Evolutionary conservation across 768 basidiomycete species (phyloP).

Genomic region (Tricholoma furcatifolium): DNA sequence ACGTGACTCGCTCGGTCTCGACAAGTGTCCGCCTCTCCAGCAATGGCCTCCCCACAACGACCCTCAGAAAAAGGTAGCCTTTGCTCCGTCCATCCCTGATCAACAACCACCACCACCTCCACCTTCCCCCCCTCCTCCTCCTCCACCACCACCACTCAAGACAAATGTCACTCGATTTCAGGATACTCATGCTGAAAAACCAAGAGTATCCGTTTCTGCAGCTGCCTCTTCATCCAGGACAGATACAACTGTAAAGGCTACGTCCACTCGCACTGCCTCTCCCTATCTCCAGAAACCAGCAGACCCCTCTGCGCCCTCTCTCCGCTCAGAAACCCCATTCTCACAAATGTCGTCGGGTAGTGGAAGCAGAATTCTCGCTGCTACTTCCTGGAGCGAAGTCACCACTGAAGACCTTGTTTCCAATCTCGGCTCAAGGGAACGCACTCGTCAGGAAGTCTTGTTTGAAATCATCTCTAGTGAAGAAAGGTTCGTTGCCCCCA

Average conservation of each 20-base stretch:
- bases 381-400: conserved; percentile 88
- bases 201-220: conserved; percentile 64
- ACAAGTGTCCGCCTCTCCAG: conserved; percentile 70
- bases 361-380: conserved; percentile 73
- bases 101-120: conserved; percentile 51
- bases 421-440: conserved; percentile 89
- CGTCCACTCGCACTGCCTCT: conserved; percentile 62
- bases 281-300: conserved; percentile 54
- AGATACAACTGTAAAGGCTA: conserved; percentile 42
- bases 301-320: conserved; percentile 56
- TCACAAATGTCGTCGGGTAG: conserved; percentile 70
- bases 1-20: conserved; percentile 43
- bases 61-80: conserved; percentile 83
- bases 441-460: conserved; percentile 93
- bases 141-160: conserved; percentile 41
- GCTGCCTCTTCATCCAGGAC: conserved; percentile 60
- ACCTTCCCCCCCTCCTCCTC: conserved; percentile 20
- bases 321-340: conserved; percentile 81
- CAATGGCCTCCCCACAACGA: conserved; percentile 66
- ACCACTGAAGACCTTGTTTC: conserved; percentile 93
- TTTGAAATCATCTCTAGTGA: conserved; percentile 97
- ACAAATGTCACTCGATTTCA: conserved; percentile 78
- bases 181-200: conserved; percentile 67
- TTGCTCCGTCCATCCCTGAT: conserved; percentile 61
- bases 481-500: conserved; percentile 60